Evolutionary conservation across 2,329 filamentous ascomycete species (phyloP), one percentile per base, ranked within the genome.

Genomic region (Monosporascus sp.): DNA sequence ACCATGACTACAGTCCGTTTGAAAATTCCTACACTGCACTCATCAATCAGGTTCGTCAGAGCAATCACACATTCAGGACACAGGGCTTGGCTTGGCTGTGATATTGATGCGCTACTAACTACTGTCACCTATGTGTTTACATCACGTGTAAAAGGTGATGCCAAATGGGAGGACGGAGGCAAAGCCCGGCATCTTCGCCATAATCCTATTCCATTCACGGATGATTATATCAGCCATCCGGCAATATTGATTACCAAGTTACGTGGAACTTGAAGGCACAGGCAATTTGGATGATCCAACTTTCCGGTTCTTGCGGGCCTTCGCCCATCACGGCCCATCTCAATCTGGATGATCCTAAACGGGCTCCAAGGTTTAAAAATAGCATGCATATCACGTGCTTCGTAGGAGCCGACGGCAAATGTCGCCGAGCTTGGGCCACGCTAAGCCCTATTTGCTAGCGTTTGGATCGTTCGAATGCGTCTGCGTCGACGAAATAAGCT

Each of bases 381-480:
- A 42, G 20, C 22, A 15, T 14, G 18, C 17, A 39, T 20, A 24
- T 42, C 39, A 42, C 39, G 39, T 42, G 39, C 9, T 34, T 34
- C 31, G 2, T 14, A 14, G 31, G 27, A 34, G 31, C 31, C 31
- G 31, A 34, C 4, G 11, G 31, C 31, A 34, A 11, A 34, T n/a
- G 31, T 14, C 56, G 44, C 36, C 18, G 22, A 42, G 34, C 51
- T 47, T 39, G 48, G 54, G 47, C 37, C 36, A 45, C 61, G 60
- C 62, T 62, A 62, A 62, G 57, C 62, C 62, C 57, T 62, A 58
- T 59, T 53, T 47, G 57, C 4, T 39, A 14, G 5, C 39, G n/a
- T 20, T 42, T 24, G 11, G 20, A 42, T 24, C 39, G 4, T 18
- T 57, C 31, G 44, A 54, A 54, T 48, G 50, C 51, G 36, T 51